A percentile compares a stretch with the other conserved stretches of the same genome.
phyloP scores from a whole-genome alignment of 768 basidiomycete genomes.

The Phylloporus sp. region DNA sequence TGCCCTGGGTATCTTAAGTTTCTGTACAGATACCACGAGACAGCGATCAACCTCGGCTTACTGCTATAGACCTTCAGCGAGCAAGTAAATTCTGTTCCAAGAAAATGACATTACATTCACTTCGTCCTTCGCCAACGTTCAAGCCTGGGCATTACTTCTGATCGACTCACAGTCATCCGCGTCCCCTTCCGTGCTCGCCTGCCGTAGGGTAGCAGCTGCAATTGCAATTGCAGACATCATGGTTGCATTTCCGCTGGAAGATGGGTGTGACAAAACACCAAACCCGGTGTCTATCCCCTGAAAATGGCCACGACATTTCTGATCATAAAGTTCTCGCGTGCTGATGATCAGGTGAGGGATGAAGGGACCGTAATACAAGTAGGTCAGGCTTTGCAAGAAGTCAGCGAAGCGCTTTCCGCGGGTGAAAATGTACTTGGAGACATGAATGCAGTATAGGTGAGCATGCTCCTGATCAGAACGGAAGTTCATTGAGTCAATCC shows the following conservation, averaged over 20 bases:
- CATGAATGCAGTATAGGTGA: not conserved
- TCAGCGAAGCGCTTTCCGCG: not conserved
- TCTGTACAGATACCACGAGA: too few species aligned
- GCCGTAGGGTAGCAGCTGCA: not conserved
- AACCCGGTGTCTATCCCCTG: slow-evolving; percentile 2
- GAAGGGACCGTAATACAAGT: not conserved
- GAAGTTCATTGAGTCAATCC: not conserved
- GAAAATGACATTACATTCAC: too few species aligned
- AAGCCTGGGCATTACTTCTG: too few species aligned
- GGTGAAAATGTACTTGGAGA: not conserved
- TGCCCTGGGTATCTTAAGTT: too few species aligned
- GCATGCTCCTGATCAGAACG: not conserved
- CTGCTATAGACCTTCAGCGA: too few species aligned
- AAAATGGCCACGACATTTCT: too few species aligned
- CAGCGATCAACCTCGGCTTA: too few species aligned
- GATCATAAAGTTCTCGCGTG: not conserved
- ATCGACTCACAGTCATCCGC: not conserved
- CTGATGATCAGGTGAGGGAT: slow-evolving; percentile 1
- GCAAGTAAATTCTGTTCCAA: too few species aligned
- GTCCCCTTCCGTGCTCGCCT: not conserved
- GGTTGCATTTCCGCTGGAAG: not conserved
- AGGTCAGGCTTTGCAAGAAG: not conserved
- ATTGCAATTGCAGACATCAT: not conserved
- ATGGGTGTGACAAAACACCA: not conserved
- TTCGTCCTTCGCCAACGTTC: too few species aligned